Conservation (phyloP, 805 yeast genomes). For the Metschnikowia aberdeeniae region DNA sequence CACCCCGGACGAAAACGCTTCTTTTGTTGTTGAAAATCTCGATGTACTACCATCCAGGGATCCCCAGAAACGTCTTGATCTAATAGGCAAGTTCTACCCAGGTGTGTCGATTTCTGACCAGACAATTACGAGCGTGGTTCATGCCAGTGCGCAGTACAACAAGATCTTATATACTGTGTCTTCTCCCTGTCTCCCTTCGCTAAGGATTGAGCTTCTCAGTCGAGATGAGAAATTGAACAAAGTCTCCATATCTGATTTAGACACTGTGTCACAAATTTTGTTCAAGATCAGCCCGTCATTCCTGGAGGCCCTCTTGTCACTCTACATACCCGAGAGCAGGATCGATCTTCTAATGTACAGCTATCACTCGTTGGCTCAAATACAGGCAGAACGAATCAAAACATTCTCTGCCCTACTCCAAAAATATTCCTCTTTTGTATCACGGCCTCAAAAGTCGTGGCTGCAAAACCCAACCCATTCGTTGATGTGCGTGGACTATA, state of each 20-base stretch:
- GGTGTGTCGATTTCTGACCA: constrained; percentile 18
- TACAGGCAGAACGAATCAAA: constrained; percentile 22
- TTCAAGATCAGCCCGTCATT: constrained; percentile 18
- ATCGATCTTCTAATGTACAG: constrained; percentile 30
- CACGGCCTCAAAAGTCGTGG: constrained; percentile 8
- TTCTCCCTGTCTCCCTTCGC: constrained; percentile 7
- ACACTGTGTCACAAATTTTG: constrained; percentile 3
- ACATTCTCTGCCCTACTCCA: constrained; percentile 20
- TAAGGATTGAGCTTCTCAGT: constrained; percentile 6
- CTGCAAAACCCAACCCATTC: neutral
- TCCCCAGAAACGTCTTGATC: constrained; percentile 25
- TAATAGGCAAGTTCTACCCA: constrained; percentile 26
- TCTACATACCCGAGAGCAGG: constrained; percentile 24
- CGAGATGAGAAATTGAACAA: constrained; percentile 9
- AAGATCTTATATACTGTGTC: constrained; percentile 2
- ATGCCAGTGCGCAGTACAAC: neutral
- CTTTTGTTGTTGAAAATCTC: constrained; percentile 20
- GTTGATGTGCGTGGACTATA: constrained; percentile 9
- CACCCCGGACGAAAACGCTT: constrained; percentile 12
- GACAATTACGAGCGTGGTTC: neutral
- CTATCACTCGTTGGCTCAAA: constrained; percentile 28
- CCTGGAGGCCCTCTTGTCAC: constrained; percentile 14
- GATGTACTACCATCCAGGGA: constrained; percentile 35
- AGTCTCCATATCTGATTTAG: constrained; percentile 6
- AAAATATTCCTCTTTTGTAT: constrained; percentile 16